Percentiles rank a stretch among this genome's conserved stretches.
Conservation (phyloP, 345 rosid genomes). For the Excoecaria agallocha region DNA sequence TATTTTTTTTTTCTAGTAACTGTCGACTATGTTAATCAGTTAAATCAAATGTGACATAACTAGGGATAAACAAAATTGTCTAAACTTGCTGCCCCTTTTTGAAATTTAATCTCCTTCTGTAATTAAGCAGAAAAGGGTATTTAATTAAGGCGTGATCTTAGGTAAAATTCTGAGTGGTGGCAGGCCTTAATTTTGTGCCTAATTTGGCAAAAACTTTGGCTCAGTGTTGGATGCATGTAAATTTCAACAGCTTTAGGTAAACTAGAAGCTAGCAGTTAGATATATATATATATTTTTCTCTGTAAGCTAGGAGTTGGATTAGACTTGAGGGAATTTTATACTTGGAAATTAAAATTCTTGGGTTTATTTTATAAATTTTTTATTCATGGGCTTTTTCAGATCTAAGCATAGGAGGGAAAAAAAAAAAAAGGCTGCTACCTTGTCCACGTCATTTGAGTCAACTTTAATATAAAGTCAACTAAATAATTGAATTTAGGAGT, state of each 20-base stretch:
- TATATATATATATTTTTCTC: too few species aligned
- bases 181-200: neutral
- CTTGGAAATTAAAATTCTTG: neutral
- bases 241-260: too few species aligned
- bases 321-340: neutral
- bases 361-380: neutral
- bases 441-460: slow-evolving; percentile 10
- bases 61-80: too few species aligned
- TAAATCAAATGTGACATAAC: too few species aligned
- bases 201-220: neutral
- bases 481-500: neutral
- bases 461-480: slow-evolving; percentile 21
- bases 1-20: too few species aligned
- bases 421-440: neutral
- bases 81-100: neutral
- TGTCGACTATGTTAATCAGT: too few species aligned
- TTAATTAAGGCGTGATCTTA: neutral
- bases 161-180: neutral
- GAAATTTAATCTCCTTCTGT: neutral
- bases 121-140: neutral
- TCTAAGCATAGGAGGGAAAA: slow-evolving; percentile 7
- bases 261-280: slow-evolving; percentile 14
- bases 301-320: slow-evolving; percentile 13
- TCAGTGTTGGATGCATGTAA: neutral
- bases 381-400: neutral